These are phyloP conservation scores for Lindgomyces ingoldianus DNA, from an alignment of 495 filamentous ascomycete genomes.

Conservation along the genomic window DNA sequence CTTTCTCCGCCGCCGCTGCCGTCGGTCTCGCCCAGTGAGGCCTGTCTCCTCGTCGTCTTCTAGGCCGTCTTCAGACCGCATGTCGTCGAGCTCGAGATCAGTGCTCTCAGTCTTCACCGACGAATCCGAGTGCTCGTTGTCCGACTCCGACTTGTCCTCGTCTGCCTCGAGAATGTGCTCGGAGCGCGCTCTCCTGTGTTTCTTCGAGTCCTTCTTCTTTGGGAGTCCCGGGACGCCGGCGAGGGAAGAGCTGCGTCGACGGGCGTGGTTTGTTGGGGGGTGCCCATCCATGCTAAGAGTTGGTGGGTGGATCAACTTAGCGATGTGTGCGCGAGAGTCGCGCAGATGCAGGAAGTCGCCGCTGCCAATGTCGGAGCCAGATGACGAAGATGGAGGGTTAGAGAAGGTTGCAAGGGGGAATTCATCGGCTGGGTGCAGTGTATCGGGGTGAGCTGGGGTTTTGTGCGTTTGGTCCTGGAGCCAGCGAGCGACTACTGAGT, in stretches of 20 bases:
- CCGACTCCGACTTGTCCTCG: slow-evolving; percentile 27
- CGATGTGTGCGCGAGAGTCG: slow-evolving; percentile 13
- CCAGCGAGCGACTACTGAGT: slow-evolving; percentile 21
- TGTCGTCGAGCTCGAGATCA: slow-evolving; percentile 59
- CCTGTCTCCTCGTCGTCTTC: slow-evolving; percentile 90
- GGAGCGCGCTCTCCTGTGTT: slow-evolving; percentile 19
- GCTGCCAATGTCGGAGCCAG: slow-evolving; percentile 10
- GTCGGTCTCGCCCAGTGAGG: slow-evolving; percentile 70
- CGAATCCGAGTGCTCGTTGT: slow-evolving; percentile 32
- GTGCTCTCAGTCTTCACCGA: slow-evolving; percentile 35
- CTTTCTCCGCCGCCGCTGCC: slow-evolving; percentile 64
- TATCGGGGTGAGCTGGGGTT: slow-evolving; percentile 17
- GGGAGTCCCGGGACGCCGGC: slow-evolving; percentile 16
- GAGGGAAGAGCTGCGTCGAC: slow-evolving; percentile 33
- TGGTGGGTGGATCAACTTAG: slow-evolving; percentile 27
- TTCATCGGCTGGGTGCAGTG: slow-evolving; percentile 35
- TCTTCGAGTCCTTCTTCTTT: slow-evolving; percentile 9
- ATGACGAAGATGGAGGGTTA: slow-evolving; percentile 31
- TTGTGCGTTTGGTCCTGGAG: slow-evolving; percentile 18
- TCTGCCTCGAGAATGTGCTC: slow-evolving; percentile 26
- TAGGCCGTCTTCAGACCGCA: slow-evolving; percentile 68
- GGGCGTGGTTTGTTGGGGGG: slow-evolving; percentile 23
- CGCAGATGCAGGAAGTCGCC: slow-evolving; percentile 16
- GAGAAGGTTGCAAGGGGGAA: slow-evolving; percentile 36
- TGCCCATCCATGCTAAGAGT: slow-evolving; percentile 33